phyloP scores from a whole-genome alignment of 2,329 filamentous ascomycete genomes.

The Gaeumannomyces tritici region DNA sequence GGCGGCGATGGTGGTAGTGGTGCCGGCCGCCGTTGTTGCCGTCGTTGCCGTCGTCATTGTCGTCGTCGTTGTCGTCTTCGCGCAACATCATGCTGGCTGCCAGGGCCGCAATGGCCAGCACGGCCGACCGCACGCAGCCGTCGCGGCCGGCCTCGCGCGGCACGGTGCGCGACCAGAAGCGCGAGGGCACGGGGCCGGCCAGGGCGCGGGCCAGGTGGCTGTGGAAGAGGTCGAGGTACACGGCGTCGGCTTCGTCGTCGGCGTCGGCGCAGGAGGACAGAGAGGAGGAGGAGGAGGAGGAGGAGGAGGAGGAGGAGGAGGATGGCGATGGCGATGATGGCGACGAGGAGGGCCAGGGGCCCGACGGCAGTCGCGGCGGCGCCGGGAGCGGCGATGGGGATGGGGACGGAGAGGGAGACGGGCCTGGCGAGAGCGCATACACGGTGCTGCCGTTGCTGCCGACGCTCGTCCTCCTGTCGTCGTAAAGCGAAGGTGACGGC shows the following conservation, averaged over 20 bases:
- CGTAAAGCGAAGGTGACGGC: background rate
- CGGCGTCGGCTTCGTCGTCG: background rate
- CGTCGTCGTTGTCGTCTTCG: background rate
- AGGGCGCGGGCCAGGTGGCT: background rate
- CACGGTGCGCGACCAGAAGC: conserved; percentile 6
- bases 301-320: too few relatives aligned
- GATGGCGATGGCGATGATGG: background rate
- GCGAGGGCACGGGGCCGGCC: background rate
- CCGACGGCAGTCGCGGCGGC: background rate
- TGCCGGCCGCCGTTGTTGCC: background rate
- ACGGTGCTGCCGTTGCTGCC: background rate
- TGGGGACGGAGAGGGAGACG: background rate
- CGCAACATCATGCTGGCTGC: background rate
- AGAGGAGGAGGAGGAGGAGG: background rate
- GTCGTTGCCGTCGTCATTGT: background rate
- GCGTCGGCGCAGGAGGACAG: too few relatives aligned
- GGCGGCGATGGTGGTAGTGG: too few relatives aligned
- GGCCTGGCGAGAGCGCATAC: background rate
- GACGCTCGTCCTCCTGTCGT: background rate
- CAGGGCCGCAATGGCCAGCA: conserved; percentile 6
- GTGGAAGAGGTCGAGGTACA: conserved; percentile 7
- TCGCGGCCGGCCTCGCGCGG: conserved; percentile 4
- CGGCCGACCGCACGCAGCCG: conserved; percentile 3
- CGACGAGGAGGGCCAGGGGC: background rate
- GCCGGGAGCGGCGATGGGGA: too few relatives aligned